Evolutionary conservation across 2,329 filamentous ascomycete genomes (phyloP).

Genomic region (Xylaria sp.): DNA sequence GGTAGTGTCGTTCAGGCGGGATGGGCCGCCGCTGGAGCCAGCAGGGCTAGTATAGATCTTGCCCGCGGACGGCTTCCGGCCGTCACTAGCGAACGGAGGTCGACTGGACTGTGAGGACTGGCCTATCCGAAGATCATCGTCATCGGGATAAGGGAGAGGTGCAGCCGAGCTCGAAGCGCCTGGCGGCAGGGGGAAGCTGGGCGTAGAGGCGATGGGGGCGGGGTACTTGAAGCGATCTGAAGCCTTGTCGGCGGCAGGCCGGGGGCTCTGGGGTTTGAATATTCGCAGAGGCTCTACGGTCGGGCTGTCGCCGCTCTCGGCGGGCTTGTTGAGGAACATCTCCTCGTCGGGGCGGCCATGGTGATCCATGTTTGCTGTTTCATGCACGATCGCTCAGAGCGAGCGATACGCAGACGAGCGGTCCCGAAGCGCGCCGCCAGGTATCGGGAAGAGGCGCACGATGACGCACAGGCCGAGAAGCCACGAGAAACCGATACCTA

Average conservation of each 20-base stretch:
- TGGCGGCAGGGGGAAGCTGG: conserved; percentile 71
- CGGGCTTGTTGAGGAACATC: conserved; percentile 78
- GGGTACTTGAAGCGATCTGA: conserved; percentile 64
- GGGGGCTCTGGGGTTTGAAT: conserved; percentile 78
- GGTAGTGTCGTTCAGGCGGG: conserved; percentile 60
- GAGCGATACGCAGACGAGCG: conserved; percentile 36
- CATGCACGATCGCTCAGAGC: conserved; percentile 40
- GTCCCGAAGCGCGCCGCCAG: conserved; percentile 25
- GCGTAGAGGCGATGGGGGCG: conserved; percentile 61
- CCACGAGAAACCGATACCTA: conserved; percentile 37
- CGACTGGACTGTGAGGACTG: conserved; percentile 55
- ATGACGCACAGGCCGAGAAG: conserved; percentile 42
- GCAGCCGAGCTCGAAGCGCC: conserved; percentile 77
- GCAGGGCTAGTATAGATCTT: conserved; percentile 52
- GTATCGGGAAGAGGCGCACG: conserved; percentile 31
- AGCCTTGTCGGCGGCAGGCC: conserved; percentile 55
- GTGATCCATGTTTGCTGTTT: conserved; percentile 58
- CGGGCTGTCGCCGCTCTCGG: conserved; percentile 73
- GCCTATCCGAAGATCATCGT: conserved; percentile 64
- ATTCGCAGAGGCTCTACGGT: conserved; percentile 87
- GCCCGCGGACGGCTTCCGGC: conserved; percentile 49
- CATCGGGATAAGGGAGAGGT: conserved; percentile 78
- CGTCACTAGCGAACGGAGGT: conserved; percentile 59
- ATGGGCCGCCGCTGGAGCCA: conserved; percentile 49
- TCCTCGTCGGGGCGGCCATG: conserved; percentile 81